phyloP scores from a whole-genome alignment of 1,139 yeast genomes.

The Taphrina communis region DNA sequence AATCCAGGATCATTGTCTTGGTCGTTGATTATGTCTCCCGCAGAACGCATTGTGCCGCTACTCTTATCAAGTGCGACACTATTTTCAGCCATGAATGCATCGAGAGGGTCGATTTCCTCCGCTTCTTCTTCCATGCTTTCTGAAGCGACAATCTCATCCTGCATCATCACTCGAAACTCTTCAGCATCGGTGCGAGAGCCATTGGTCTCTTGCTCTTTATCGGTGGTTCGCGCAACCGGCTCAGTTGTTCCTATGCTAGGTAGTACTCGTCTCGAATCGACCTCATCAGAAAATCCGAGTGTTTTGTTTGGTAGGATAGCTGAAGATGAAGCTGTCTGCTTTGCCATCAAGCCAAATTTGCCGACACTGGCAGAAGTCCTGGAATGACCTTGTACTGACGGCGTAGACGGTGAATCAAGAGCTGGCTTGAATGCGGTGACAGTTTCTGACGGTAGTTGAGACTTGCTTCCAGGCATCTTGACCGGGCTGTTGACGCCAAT shows the following conservation, averaged over 20 bases:
- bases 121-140: conserved; percentile 9
- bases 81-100: conserved; percentile 51
- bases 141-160: background rate
- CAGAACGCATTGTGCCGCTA: conserved; percentile 41
- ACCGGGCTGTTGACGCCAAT: too few species aligned
- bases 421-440: conserved; percentile 1
- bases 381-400: background rate
- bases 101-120: conserved; percentile 53
- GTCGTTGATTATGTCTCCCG: conserved; percentile 46
- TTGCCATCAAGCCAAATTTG: background rate
- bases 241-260: background rate
- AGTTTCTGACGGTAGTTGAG: background rate
- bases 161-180: background rate
- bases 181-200: background rate
- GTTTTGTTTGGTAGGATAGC: conserved; percentile 2
- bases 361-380: background rate
- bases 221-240: background rate
- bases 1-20: conserved; percentile 48
- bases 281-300: conserved; percentile 3
- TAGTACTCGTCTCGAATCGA: background rate
- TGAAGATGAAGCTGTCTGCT: background rate
- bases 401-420: background rate
- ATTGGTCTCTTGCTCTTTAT: background rate
- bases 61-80: conserved; percentile 36
- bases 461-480: background rate